phyloP scores from a whole-genome alignment of 2,329 filamentous ascomycete genomes.

The Ophiostoma montium region DNA sequence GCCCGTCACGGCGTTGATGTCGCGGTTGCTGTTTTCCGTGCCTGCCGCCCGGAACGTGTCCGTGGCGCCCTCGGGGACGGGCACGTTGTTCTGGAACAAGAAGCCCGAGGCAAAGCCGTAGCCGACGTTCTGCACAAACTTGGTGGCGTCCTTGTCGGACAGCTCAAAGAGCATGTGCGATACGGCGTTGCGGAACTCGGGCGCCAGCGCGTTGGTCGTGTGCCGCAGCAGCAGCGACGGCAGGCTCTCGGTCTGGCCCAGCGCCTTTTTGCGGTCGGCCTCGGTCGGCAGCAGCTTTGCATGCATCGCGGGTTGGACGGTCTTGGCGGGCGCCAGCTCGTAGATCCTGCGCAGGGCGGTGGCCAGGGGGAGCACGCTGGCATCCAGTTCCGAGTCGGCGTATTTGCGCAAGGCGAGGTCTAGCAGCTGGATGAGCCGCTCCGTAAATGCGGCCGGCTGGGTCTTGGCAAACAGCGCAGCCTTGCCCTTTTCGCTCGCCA shows the following conservation, averaged over 20 bases:
- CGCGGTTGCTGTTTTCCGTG: slow-evolving; percentile 8
- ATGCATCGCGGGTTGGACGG: slow-evolving; percentile 49
- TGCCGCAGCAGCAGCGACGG: slow-evolving; percentile 65
- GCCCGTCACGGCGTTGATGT: slow-evolving; percentile 75
- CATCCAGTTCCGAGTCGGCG: slow-evolving; percentile 56
- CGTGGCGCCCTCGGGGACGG: slow-evolving; percentile 47
- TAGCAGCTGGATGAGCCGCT: slow-evolving; percentile 56
- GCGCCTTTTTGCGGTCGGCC: slow-evolving; percentile 58
- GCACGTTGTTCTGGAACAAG: slow-evolving; percentile 69
- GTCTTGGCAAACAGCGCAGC: slow-evolving; percentile 52
- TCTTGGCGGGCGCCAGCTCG: slow-evolving; percentile 45
- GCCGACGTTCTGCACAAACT: slow-evolving; percentile 80
- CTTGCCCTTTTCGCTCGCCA: slow-evolving; percentile 39
- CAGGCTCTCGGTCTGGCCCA: slow-evolving; percentile 62
- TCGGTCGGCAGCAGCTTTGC: slow-evolving; percentile 59
- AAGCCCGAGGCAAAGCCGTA: slow-evolving; percentile 92
- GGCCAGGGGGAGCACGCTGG: slow-evolving; percentile 56
- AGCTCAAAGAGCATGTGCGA: slow-evolving; percentile 75
- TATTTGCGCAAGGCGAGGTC: slow-evolving; percentile 51
- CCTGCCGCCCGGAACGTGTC: slow-evolving; percentile 12
- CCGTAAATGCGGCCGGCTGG: slow-evolving; percentile 43
- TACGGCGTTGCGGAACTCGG: slow-evolving; percentile 59
- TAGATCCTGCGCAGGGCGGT: slow-evolving; percentile 60
- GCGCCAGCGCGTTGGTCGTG: slow-evolving; percentile 57
- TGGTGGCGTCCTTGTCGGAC: slow-evolving; percentile 63